Conservation (phyloP, 257 asterid species). For the Paulownia fortunei region DNA sequence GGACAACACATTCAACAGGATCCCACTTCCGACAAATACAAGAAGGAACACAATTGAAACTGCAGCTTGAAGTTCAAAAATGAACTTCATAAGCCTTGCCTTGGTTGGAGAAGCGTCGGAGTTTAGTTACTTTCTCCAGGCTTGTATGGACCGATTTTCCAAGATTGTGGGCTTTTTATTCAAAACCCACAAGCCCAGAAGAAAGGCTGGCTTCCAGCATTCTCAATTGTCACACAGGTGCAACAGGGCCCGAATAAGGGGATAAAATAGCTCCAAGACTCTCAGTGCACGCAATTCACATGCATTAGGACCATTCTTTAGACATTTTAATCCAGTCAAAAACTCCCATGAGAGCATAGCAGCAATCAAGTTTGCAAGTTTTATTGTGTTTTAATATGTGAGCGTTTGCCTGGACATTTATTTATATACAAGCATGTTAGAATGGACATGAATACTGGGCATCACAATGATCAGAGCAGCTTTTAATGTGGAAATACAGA, state of each 20-base stretch:
- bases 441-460: neutral
- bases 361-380: too few species aligned
- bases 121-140: neutral
- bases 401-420: too few species aligned
- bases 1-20: constrained; percentile 7
- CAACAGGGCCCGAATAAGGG: too few species aligned
- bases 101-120: neutral
- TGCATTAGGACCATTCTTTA: too few species aligned
- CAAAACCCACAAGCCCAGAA: neutral
- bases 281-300: too few species aligned
- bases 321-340: too few species aligned
- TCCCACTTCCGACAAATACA: constrained; percentile 28
- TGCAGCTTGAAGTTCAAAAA: neutral
- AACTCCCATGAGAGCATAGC: too few species aligned
- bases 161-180: neutral
- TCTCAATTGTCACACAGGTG: too few species aligned
- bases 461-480: neutral
- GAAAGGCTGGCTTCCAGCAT: too few species aligned
- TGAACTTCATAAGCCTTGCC: neutral
- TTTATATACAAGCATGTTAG: neutral
- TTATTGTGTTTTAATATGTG: too few species aligned
- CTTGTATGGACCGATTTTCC: neutral
- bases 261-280: too few species aligned
- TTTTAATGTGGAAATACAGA: neutral
- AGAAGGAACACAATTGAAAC: neutral